Evolutionary conservation across 495 filamentous ascomycete genomes (phyloP).

Genomic region (Penicillium herquei): DNA sequence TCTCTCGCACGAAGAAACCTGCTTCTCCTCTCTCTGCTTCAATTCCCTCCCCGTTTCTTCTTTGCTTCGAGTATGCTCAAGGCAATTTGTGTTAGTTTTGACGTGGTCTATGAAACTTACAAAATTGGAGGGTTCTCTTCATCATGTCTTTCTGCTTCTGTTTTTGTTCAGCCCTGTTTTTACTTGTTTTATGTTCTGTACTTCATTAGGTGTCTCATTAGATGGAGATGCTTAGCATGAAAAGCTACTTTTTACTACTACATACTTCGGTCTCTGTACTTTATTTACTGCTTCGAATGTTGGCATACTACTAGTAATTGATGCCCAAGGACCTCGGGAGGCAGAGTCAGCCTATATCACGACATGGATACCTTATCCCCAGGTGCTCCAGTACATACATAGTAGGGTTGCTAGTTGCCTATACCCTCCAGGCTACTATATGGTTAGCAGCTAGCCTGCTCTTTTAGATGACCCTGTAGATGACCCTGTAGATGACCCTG

Average conservation of each 20-base stretch:
- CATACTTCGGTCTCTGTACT: no score
- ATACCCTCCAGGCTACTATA: no score
- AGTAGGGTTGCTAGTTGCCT: no score
- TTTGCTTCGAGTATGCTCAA: conserved; percentile 8
- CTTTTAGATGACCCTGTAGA: no score
- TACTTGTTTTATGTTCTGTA: background rate
- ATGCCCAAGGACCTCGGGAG: no score
- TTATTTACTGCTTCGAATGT: no score
- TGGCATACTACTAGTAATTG: no score
- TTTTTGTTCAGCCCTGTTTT: conserved; percentile 12
- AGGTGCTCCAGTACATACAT: no score
- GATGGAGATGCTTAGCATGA: conserved; percentile 11
- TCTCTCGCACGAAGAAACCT: background rate
- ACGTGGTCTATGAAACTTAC: conserved; percentile 20
- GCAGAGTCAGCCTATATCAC: no score
- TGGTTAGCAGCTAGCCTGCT: no score
- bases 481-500: no score
- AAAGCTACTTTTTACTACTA: background rate
- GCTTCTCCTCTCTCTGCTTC: conserved; percentile 1
- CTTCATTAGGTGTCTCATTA: conserved; percentile 9
- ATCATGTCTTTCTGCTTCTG: conserved; percentile 1
- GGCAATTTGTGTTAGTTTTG: conserved; percentile 8
- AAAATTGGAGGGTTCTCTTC: conserved; percentile 20
- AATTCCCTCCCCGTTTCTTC: conserved; percentile 4
- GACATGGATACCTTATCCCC: no score